Evolutionary conservation across 2,329 filamentous ascomycete species (phyloP).

Genomic region (Rachicladosporium sp.): DNA sequence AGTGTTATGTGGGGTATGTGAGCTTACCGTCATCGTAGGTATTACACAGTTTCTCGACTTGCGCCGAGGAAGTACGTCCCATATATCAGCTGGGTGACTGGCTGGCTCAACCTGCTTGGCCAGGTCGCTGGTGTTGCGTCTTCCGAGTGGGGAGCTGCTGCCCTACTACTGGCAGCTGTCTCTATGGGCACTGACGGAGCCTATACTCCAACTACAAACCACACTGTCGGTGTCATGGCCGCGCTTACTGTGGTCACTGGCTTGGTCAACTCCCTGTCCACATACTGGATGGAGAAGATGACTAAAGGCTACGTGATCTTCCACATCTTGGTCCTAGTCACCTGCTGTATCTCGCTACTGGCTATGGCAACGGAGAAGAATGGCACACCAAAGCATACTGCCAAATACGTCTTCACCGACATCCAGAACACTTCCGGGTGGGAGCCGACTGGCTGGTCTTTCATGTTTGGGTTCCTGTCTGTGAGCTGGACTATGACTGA

Average conservation of each 20-base stretch:
- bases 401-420: slow-evolving; percentile 44
- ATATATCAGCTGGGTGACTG: slow-evolving; percentile 28
- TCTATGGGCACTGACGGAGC: slow-evolving; percentile 29
- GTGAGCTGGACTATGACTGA: slow-evolving; percentile 51
- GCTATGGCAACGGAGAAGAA: slow-evolving; percentile 27
- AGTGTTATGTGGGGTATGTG: too few relatives aligned
- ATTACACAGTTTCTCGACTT: slow-evolving; percentile 47
- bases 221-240: slow-evolving; percentile 45
- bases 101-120: slow-evolving; percentile 31
- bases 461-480: slow-evolving; percentile 48
- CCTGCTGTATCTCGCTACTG: slow-evolving; percentile 40
- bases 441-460: slow-evolving; percentile 42
- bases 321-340: slow-evolving; percentile 41
- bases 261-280: slow-evolving; percentile 43
- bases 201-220: slow-evolving; percentile 30
- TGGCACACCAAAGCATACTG: slow-evolving; percentile 36
- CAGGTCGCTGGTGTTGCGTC: slow-evolving; percentile 45
- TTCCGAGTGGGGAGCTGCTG: slow-evolving; percentile 44
- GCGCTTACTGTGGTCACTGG: slow-evolving; percentile 40
- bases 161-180: slow-evolving; percentile 44
- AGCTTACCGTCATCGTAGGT: slow-evolving; percentile 36
- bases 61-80: slow-evolving; percentile 26
- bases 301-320: slow-evolving; percentile 47
- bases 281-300: slow-evolving; percentile 47
- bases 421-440: slow-evolving; percentile 41